phyloP scores from a whole-genome alignment of 1,139 yeast species.

The Debaryomyces udenii region DNA sequence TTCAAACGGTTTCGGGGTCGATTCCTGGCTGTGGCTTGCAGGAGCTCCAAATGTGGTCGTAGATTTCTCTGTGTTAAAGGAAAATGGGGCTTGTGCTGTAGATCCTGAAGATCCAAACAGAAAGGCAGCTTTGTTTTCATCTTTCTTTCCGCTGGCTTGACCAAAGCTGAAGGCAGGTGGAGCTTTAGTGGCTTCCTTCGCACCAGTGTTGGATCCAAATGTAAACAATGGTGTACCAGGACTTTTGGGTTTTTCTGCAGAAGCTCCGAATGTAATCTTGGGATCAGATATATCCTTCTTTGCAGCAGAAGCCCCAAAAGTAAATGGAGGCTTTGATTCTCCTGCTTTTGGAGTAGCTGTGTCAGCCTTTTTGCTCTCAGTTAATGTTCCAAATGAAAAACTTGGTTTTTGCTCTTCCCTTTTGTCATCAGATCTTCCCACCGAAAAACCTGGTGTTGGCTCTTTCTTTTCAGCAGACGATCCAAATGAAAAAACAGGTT shows the following conservation, averaged over 20 bases:
- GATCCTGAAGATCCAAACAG: conserved; percentile 11
- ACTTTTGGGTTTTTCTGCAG: conserved; percentile 4
- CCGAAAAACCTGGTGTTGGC: conserved; percentile 13
- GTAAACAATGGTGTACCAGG: conserved; percentile 11
- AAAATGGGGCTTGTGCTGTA: conserved; percentile 10
- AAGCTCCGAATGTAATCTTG: conserved; percentile 16
- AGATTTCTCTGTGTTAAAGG: conserved; percentile 14
- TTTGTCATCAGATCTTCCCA: conserved; percentile 15
- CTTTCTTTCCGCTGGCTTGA: conserved; percentile 6
- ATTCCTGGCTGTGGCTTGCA: conserved; percentile 8
- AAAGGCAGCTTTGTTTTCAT: conserved; percentile 15
- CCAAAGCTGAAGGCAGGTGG: conserved; percentile 17
- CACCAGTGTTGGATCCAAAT: conserved; percentile 10
- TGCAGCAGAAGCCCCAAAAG: conserved; percentile 14
- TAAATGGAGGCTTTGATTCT: conserved; percentile 12
- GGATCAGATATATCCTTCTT: conserved; percentile 10
- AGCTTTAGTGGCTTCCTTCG: conserved; percentile 3
- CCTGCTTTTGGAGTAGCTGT: conserved; percentile 10
- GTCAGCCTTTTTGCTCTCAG: too few species aligned
- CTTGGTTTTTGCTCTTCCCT: conserved; percentile 11
- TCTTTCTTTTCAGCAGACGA: conserved; percentile 8
- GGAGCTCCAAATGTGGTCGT: conserved; percentile 12
- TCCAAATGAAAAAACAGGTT: conserved; percentile 15
- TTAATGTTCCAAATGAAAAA: too few species aligned
- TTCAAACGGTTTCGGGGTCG: conserved; percentile 9